Base-by-base conservation (phyloP, 768 basidiomycete genomes). In the Paxillus involutus region DNA sequence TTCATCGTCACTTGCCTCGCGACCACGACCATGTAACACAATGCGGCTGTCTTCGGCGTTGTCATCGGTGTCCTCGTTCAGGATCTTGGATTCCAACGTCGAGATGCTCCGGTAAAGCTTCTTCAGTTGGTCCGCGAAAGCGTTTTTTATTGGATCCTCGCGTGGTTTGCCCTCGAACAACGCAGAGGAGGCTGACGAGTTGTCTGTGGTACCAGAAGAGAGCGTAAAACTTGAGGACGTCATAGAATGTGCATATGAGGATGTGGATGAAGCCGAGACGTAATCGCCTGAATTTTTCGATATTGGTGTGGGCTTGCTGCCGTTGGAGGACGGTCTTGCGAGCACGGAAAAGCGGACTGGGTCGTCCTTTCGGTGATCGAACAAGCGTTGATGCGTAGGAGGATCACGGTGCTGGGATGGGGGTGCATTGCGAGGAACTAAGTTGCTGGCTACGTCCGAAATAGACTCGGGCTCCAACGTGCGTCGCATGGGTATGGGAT, bases 341-440 rank as follows among this genome's bases (percentile, higher is more conserved):
- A 84, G 78, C 33, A 85, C 80, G 37, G 83, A 75, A 71, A 98
- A 98, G 11, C 88, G 82, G 32, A 94, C 82, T 0, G 97, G 93
- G 68, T 98, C 92, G 68, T 98, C 91, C 63, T 91, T 86, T 37
- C 90, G 80, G 55, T 90, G 91, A 65, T 98, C 94, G 53, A 94
- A 95, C 0, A 97, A 81, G 56, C 88, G 89, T 9, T 77, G 73
- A 43, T 71, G 68, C 6, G 66, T 13, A 59, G 44, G 70, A 30
- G 50, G 54, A 49, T 52, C 66, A 40, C 85, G 73, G 7, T 70
- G 57, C 9, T 78, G 68, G 3, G 77, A 59, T 11, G 59, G 65
- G 11, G 70, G 59, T 33, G 71, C 46, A 26, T 53, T 58, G 36
- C 69, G 62, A 17, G 70, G 70, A 32, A 68, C 56, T 0, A 85